phyloP scores from a whole-genome alignment of 148 eudicot species.

The Arctostaphylos glauca region DNA sequence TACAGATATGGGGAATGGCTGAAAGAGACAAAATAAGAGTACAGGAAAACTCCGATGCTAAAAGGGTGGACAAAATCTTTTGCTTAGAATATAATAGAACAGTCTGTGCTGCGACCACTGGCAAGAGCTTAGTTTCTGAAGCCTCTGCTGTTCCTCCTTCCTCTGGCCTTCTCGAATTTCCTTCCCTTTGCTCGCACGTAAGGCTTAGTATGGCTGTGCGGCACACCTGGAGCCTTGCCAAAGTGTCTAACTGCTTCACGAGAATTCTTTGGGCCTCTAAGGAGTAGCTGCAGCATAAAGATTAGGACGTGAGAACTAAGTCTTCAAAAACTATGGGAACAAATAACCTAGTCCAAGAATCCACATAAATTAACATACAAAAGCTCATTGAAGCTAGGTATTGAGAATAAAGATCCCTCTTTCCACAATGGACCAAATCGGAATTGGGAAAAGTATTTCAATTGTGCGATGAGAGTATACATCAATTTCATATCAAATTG shows the following conservation, averaged over 20 bases:
- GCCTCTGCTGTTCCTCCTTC: constrained; percentile 46
- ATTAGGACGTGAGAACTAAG: neutral
- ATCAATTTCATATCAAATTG: neutral
- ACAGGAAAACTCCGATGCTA: neutral
- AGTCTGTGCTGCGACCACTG: neutral
- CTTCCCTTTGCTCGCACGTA: constrained; percentile 52
- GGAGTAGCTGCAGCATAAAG: constrained; percentile 32
- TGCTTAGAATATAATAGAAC: neutral
- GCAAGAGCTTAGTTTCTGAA: constrained; percentile 25
- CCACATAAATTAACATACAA: neutral
- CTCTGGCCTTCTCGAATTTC: constrained; percentile 48
- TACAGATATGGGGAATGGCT: constrained; percentile 3
- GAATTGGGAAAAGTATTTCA: neutral
- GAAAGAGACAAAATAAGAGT: neutral
- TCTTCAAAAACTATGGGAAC: neutral
- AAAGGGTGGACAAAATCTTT: constrained; percentile 11
- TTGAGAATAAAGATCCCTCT: neutral
- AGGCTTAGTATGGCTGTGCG: constrained; percentile 51
- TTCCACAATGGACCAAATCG: neutral
- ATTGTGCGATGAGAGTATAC: neutral
- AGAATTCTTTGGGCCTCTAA: constrained; percentile 46
- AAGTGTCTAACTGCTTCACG: constrained; percentile 53
- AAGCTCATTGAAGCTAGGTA: neutral
- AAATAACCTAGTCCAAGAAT: neutral
- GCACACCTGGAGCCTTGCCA: constrained; percentile 53